Percentiles rank a stretch among this genome's conserved stretches.
Evolutionary conservation across 192 early-diverging fungal species (phyloP).

Genomic region (Blastocladiella britannica): DNA sequence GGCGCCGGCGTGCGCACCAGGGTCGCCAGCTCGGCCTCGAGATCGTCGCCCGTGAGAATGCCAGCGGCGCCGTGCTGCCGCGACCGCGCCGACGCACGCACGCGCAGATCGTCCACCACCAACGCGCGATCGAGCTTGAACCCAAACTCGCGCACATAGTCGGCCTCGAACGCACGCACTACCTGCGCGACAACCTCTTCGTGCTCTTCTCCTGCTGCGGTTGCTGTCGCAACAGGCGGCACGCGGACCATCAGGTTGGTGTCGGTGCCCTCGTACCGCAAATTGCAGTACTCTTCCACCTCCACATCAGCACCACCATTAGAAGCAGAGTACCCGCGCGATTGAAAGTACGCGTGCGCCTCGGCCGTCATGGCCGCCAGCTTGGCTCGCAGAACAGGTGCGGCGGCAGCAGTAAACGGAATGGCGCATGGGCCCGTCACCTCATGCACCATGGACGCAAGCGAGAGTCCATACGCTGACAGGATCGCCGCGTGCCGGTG

Average conservation of each 20-base stretch:
- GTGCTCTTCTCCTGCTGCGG: no score
- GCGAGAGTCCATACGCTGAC: constrained; percentile 73
- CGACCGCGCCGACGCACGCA: constrained; percentile 57
- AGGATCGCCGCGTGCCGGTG: constrained; percentile 77
- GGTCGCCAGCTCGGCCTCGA: constrained; percentile 26
- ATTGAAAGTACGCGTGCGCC: constrained; percentile 26
- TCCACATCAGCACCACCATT: constrained; percentile 18
- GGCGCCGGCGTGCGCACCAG: constrained; percentile 1
- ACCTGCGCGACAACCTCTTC: constrained; percentile 39
- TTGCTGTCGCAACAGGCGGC: no score
- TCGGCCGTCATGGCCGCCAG: constrained; percentile 18
- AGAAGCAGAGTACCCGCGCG: constrained; percentile 76
- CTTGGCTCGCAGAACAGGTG: constrained; percentile 26
- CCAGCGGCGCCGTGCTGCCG: constrained; percentile 6
- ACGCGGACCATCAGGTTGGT: constrained; percentile 72
- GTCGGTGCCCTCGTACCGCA: constrained; percentile 87
- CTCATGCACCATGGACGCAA: constrained; percentile 86
- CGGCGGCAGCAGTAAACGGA: constrained; percentile 13
- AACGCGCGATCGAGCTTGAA: constrained; percentile 72
- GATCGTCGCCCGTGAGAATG: constrained; percentile 7
- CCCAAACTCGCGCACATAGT: constrained; percentile 85
- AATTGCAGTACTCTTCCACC: constrained; percentile 53
- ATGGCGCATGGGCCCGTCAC: constrained; percentile 59
- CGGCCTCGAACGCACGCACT: constrained; percentile 34
- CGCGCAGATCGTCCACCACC: constrained; percentile 76